These are phyloP conservation scores for Kodamaea kakaduensis DNA, from an alignment of 805 yeast genomes.

Conservation along the genomic window DNA sequence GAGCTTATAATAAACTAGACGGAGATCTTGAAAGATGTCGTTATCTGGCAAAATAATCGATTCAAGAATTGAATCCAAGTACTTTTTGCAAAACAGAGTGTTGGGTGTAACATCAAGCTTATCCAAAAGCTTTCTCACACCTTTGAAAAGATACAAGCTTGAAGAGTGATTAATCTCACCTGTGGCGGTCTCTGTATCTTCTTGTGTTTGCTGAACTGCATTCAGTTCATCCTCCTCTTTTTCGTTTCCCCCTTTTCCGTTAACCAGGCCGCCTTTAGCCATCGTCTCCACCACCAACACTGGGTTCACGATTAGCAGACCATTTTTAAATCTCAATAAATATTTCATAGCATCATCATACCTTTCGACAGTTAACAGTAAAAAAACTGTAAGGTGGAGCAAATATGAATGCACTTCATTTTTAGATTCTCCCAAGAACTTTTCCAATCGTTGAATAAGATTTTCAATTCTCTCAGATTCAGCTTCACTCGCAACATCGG, in stretches of 20 bases:
- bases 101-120: not conserved
- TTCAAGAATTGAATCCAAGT: constrained; percentile 9
- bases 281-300: constrained; percentile 12
- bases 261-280: constrained; percentile 1
- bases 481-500: too few relatives aligned
- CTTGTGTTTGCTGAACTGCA: too few relatives aligned
- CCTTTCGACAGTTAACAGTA: constrained; percentile 2
- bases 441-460: not conserved
- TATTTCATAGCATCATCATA: constrained; percentile 7
- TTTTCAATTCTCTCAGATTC: not conserved
- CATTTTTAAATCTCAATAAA: constrained; percentile 11
- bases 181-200: too few relatives aligned
- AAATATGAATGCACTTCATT: constrained; percentile 9
- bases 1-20: constrained; percentile 5
- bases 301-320: constrained; percentile 14
- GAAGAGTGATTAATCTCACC: too few relatives aligned
- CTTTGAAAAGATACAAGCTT: constrained; percentile 9
- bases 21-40: not conserved
- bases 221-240: not conserved
- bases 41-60: not conserved
- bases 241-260: constrained; percentile 1
- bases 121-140: constrained; percentile 5
- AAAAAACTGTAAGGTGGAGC: constrained; percentile 7
- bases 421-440: not conserved
- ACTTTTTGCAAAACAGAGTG: constrained; percentile 4